Evolutionary conservation across 2,329 filamentous ascomycete species (phyloP).

Genomic region (Akanthomyces uredinophilus): DNA sequence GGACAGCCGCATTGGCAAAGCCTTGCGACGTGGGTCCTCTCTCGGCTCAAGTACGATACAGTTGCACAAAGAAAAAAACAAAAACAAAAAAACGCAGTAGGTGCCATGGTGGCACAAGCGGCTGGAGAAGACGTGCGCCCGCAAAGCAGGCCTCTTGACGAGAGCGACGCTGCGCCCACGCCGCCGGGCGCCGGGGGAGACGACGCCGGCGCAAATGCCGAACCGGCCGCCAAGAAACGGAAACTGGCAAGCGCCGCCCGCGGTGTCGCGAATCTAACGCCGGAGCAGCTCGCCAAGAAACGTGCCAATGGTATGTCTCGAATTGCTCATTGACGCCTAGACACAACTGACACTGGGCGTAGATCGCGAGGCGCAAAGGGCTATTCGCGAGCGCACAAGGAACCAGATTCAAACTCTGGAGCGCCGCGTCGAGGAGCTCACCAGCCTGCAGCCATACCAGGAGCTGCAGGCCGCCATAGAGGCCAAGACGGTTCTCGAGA

Average conservation of each 20-base stretch:
- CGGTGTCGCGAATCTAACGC: slow-evolving; percentile 60
- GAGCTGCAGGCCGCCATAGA: slow-evolving; percentile 72
- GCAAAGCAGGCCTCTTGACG: slow-evolving; percentile 4
- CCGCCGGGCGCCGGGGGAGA: background rate
- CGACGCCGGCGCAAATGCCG: background rate
- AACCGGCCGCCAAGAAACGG: slow-evolving; percentile 36
- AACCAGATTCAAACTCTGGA: slow-evolving; percentile 73
- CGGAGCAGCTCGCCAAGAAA: slow-evolving; percentile 68
- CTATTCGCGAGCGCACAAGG: slow-evolving; percentile 77
- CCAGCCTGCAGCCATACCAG: slow-evolving; percentile 74
- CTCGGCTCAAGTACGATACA: too few species aligned
- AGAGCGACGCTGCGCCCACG: slow-evolving; percentile 5
- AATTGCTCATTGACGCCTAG: background rate
- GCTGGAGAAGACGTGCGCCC: background rate
- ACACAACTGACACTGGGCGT: background rate
- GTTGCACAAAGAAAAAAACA: background rate
- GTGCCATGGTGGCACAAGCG: background rate
- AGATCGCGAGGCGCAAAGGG: slow-evolving; percentile 81
- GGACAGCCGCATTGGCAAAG: too few species aligned
- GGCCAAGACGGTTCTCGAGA: slow-evolving; percentile 71
- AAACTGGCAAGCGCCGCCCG: slow-evolving; percentile 40
- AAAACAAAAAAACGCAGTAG: background rate
- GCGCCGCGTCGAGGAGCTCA: slow-evolving; percentile 66
- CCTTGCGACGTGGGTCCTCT: too few species aligned
- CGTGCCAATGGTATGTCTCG: slow-evolving; percentile 49